Conservation (phyloP, 2,329 filamentous ascomycete genomes). For the Basipetospora chlamydospora region DNA sequence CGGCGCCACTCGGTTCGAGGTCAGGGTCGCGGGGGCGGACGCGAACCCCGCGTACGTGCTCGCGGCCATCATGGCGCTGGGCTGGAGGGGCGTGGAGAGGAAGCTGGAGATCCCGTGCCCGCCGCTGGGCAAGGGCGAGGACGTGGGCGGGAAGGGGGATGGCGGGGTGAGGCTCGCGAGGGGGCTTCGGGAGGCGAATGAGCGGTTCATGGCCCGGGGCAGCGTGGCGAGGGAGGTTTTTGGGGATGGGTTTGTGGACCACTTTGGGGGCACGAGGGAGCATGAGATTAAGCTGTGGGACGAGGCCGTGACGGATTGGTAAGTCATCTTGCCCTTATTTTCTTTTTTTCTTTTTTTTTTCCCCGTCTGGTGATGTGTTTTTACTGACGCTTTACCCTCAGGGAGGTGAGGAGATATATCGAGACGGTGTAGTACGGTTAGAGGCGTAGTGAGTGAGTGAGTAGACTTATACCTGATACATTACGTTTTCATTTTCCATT, state of each 20-base stretch:
- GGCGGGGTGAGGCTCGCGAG: slow-evolving; percentile 68
- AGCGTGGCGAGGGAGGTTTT: slow-evolving; percentile 91
- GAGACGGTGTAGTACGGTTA: slow-evolving; percentile 59
- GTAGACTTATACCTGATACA: no score
- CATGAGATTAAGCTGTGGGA: slow-evolving; percentile 88
- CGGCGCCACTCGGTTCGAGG: slow-evolving; percentile 80
- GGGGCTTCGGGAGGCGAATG: slow-evolving; percentile 70
- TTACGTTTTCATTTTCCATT: no score
- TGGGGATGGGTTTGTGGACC: slow-evolving; percentile 89
- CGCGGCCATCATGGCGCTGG: slow-evolving; percentile 71
- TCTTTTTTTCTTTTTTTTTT: slow-evolving; percentile 7
- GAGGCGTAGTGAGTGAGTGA: no score
- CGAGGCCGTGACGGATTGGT: slow-evolving; percentile 95
- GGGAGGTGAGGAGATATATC: slow-evolving; percentile 67
- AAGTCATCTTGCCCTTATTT: slow-evolving; percentile 23
- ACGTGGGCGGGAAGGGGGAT: slow-evolving; percentile 59
- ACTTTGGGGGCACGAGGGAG: slow-evolving; percentile 81
- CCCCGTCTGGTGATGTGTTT: no score
- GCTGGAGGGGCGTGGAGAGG: slow-evolving; percentile 85
- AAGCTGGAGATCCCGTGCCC: slow-evolving; percentile 71
- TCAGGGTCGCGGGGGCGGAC: slow-evolving; percentile 89
- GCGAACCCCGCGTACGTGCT: slow-evolving; percentile 81
- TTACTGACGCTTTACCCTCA: no score
- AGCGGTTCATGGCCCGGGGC: slow-evolving; percentile 57
- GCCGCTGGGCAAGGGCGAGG: slow-evolving; percentile 72